phyloP scores from a whole-genome alignment of 2,329 filamentous ascomycete species.

The Xylariales sp. region DNA sequence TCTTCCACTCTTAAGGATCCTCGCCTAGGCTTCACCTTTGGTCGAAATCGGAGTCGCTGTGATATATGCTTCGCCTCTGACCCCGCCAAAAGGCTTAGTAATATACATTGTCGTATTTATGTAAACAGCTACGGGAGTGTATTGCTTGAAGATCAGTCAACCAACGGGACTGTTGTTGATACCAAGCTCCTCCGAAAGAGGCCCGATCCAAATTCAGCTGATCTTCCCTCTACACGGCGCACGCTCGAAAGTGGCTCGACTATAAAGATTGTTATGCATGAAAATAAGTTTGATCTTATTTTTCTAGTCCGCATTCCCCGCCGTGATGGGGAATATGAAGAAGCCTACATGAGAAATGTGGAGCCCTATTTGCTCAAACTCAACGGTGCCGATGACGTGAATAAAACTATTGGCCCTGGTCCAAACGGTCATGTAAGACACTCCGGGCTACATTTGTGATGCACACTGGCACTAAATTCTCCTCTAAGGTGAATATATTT shows the following conservation, averaged over 20 bases:
- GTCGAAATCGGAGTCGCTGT: conserved; percentile 76
- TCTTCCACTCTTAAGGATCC: conserved; percentile 78
- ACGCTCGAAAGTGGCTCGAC: conserved; percentile 79
- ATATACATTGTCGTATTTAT: conserved; percentile 95
- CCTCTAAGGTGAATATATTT: conserved; percentile 49
- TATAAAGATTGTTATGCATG: conserved; percentile 73
- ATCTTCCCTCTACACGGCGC: conserved; percentile 56
- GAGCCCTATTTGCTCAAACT: conserved; percentile 68
- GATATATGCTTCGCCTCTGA: conserved; percentile 78
- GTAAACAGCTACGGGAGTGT: conserved; percentile 86
- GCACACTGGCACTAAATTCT: conserved; percentile 33
- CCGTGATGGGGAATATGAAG: conserved; percentile 73
- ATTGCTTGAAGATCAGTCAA: conserved; percentile 94
- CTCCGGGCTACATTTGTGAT: conserved; percentile 7
- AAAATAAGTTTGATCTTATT: conserved; percentile 69
- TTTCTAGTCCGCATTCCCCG: conserved; percentile 89
- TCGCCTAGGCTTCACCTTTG: conserved; percentile 83
- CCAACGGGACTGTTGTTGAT: conserved; percentile 95
- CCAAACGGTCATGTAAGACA: conserved; percentile 60
- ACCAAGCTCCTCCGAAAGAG: conserved; percentile 71
- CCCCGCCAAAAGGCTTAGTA: conserved; percentile 81
- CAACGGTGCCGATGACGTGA: conserved; percentile 48
- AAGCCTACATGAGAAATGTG: conserved; percentile 76
- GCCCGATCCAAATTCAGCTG: conserved; percentile 53
- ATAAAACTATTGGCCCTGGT: conserved; percentile 61